Percentiles rank a stretch among this genome's conserved stretches.
phyloP scores from a whole-genome alignment of 257 asterid species.

The Linaria vulgaris region DNA sequence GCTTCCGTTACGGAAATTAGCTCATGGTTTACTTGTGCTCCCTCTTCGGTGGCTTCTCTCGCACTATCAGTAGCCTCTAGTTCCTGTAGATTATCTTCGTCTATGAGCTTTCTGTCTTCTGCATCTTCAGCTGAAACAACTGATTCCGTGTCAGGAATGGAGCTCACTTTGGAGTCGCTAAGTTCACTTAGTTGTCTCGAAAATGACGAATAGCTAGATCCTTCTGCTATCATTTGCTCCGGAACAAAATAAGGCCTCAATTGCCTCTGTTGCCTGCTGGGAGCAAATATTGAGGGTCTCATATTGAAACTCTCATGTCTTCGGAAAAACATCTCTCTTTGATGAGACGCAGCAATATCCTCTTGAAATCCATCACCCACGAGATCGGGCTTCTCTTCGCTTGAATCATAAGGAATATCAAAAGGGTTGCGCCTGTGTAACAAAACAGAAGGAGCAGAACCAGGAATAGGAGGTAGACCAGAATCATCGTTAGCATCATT shows the following conservation, averaged over 20 bases:
- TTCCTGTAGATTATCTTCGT: constrained; percentile 33
- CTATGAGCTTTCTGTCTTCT: constrained; percentile 37
- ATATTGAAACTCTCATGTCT: constrained; percentile 74
- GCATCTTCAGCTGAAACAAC: constrained; percentile 35
- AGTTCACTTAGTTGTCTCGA: constrained; percentile 55
- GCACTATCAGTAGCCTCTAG: constrained; percentile 10
- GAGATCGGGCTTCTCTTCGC: constrained; percentile 84
- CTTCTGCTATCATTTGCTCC: constrained; percentile 44
- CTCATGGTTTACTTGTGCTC: constrained; percentile 6
- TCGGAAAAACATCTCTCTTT: constrained; percentile 56
- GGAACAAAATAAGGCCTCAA: constrained; percentile 66
- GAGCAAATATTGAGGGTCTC: constrained; percentile 60
- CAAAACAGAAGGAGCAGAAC: constrained; percentile 89
- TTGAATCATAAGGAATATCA: constrained; percentile 79
- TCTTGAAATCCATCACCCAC: constrained; percentile 66
- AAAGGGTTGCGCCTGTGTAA: constrained; percentile 75
- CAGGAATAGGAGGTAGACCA: constrained; percentile 80
- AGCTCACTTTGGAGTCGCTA: constrained; percentile 55
- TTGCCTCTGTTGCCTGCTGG: constrained; percentile 45
- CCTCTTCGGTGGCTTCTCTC: constrained; percentile 21
- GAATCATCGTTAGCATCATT: constrained; percentile 46
- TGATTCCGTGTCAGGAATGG: constrained; percentile 49
- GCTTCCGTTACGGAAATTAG: constrained; percentile 22
- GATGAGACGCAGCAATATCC: constrained; percentile 46
- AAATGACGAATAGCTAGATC: constrained; percentile 45